Percentiles rank a stretch among this genome's conserved stretches.
Evolutionary conservation across 805 yeast genomes (phyloP).

Genomic region (Cyberlindnera euphorbiae): DNA sequence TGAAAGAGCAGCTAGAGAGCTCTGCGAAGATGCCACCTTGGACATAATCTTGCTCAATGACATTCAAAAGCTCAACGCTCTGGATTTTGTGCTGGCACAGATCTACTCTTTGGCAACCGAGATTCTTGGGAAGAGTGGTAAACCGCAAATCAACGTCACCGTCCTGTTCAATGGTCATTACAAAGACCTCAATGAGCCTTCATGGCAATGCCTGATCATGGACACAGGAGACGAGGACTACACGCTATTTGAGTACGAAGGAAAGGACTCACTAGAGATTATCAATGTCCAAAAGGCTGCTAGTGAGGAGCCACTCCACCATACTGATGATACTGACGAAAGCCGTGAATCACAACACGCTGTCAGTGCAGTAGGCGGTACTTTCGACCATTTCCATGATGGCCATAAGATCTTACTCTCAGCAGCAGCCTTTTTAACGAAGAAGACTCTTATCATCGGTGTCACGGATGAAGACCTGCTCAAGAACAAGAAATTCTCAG

Average conservation of each 20-base stretch:
- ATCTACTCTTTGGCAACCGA: constrained; percentile 19
- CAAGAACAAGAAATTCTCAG: constrained; percentile 67
- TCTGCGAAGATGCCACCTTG: constrained; percentile 15
- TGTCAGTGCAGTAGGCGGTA: constrained; percentile 81
- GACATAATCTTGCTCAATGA: constrained; percentile 18
- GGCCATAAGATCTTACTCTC: constrained; percentile 88
- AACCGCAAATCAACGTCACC: constrained; percentile 10
- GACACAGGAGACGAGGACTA: constrained; percentile 16
- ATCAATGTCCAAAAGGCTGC: constrained; percentile 11
- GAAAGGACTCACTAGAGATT: constrained; percentile 7
- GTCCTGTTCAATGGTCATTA: constrained; percentile 26
- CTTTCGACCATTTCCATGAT: constrained; percentile 93
- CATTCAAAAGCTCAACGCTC: constrained; percentile 17
- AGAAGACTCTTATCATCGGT: constrained; percentile 63
- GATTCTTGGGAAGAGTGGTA: constrained; percentile 4
- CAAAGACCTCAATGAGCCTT: constrained; percentile 12
- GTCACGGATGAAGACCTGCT: constrained; percentile 74
- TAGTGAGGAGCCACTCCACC: background rate
- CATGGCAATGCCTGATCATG: constrained; percentile 18
- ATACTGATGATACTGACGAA: constrained; percentile 14
- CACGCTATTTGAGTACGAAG: constrained; percentile 8
- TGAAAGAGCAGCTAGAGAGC: constrained; percentile 11
- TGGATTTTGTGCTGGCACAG: constrained; percentile 22
- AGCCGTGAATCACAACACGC: constrained; percentile 26
- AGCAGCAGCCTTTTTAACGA: constrained; percentile 59